A percentile compares a stretch with the other conserved stretches of the same genome.
phyloP scores from a whole-genome alignment of 1,284 basidiomycete species.

The Trichosporon inkin region DNA sequence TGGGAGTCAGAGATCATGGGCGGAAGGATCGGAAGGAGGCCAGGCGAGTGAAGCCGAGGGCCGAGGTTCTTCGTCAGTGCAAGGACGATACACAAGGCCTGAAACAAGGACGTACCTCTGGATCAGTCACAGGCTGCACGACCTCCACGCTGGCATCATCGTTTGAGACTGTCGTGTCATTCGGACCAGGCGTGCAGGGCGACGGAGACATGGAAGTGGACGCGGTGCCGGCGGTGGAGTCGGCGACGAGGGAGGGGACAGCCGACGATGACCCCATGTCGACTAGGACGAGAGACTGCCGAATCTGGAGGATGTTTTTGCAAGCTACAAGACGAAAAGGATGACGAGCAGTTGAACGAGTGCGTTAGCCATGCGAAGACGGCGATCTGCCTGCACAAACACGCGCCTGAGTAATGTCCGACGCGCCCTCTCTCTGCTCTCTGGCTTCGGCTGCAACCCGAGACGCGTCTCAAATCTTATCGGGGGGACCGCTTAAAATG shows the following conservation, averaged over 20 bases:
- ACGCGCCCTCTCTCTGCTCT: too few species aligned
- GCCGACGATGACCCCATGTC: conserved; percentile 11
- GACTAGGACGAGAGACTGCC: neutral
- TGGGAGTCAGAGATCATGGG: neutral
- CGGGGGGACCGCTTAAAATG: too few species aligned
- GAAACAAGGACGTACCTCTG: conserved; percentile 13
- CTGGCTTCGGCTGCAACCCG: too few species aligned
- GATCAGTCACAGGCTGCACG: conserved; percentile 9
- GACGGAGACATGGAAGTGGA: conserved; percentile 39
- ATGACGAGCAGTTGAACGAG: neutral
- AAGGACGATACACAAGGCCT: neutral
- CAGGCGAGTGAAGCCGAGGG: neutral
- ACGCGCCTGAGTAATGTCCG: too few species aligned
- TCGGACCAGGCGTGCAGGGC: conserved; percentile 23
- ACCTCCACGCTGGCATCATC: neutral
- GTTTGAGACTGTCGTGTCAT: neutral
- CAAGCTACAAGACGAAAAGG: neutral
- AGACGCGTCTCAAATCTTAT: too few species aligned
- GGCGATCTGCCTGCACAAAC: too few species aligned
- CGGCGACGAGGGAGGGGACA: conserved; percentile 23
- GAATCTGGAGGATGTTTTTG: too few species aligned
- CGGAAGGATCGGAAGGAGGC: too few species aligned
- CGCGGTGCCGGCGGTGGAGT: conserved; percentile 26
- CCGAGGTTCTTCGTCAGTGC: neutral
- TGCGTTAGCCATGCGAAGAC: too few species aligned